Percentiles rank a stretch among this genome's conserved stretches.
Evolutionary conservation across 768 basidiomycete species (phyloP).

Genomic region (Boletus speciosus): DNA sequence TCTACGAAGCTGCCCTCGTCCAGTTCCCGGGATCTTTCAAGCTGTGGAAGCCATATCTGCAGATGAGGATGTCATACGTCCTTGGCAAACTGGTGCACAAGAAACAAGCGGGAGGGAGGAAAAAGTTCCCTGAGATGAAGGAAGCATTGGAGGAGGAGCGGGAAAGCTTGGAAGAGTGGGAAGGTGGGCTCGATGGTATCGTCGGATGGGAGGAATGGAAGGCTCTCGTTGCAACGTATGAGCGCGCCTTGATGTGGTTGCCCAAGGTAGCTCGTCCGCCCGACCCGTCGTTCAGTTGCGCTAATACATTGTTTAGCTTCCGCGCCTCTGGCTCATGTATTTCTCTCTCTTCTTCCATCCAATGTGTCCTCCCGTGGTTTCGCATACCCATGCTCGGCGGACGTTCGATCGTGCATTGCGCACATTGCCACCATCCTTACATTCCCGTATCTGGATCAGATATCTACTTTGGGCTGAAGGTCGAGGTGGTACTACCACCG

Average conservation of each 20-base stretch:
- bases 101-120: conserved; percentile 81
- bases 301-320: conserved; percentile 54
- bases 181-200: conserved; percentile 78
- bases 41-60: conserved; percentile 91
- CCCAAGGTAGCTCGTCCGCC: conserved; percentile 59
- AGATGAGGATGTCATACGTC: conserved; percentile 79
- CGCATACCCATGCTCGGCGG: conserved; percentile 85
- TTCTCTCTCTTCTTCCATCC: conserved; percentile 88
- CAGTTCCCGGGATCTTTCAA: conserved; percentile 92
- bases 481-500: conserved; percentile 74
- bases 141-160: conserved; percentile 84
- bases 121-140: conserved; percentile 89
- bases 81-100: conserved; percentile 69
- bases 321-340: conserved; percentile 93
- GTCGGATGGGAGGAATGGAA: conserved; percentile 99
- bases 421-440: conserved; percentile 89
- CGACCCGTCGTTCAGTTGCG: not conserved
- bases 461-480: conserved; percentile 91
- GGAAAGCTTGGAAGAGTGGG: conserved; percentile 81
- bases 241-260: conserved; percentile 92
- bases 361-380: conserved; percentile 76
- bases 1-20: conserved; percentile 89
- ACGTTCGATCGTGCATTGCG: conserved; percentile 94
- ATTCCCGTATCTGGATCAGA: conserved; percentile 87
- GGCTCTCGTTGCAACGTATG: conserved; percentile 79